Percentiles rank a stretch among this genome's conserved stretches.
Evolutionary conservation across 2,329 filamentous ascomycete genomes (phyloP).

Genomic region (Aquanectria penicillioides): DNA sequence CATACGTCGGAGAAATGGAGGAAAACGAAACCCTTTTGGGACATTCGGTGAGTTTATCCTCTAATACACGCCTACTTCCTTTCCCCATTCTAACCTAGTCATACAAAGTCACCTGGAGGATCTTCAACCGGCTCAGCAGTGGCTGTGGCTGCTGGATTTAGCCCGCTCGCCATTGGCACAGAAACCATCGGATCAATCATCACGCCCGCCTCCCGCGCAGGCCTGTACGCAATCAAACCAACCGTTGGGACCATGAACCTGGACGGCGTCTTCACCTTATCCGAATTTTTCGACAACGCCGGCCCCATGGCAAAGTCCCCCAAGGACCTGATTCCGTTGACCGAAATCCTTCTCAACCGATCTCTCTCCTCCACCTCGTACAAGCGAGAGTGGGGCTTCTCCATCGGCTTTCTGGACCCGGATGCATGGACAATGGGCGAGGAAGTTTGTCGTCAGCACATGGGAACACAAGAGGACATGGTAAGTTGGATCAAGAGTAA

Average conservation of each 20-base stretch:
- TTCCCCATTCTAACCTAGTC: not conserved
- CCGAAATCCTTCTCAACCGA: not conserved
- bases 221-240: slow-evolving; percentile 42
- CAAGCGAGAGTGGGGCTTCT: not conserved
- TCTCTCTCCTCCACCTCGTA: not conserved
- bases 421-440: not conserved
- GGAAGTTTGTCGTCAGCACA: not conserved
- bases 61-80: too few relatives aligned
- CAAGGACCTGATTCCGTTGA: not conserved
- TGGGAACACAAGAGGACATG: not conserved
- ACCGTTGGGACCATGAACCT: slow-evolving; percentile 20
- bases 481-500: not conserved
- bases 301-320: slow-evolving; percentile 13
- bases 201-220: slow-evolving; percentile 31
- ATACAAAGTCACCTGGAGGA: slow-evolving; percentile 41
- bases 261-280: not conserved
- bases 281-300: not conserved
- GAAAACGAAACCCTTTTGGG: slow-evolving; percentile 18
- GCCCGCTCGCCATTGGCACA: slow-evolving; percentile 45
- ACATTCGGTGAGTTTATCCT: slow-evolving; percentile 33
- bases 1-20: slow-evolving; percentile 38
- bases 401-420: not conserved
- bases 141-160: slow-evolving; percentile 43
- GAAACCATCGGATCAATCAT: slow-evolving; percentile 47
- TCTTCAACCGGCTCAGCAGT: slow-evolving; percentile 49